phyloP scores from a whole-genome alignment of 768 basidiomycete genomes.

The Dacryopinax primogenitus region DNA sequence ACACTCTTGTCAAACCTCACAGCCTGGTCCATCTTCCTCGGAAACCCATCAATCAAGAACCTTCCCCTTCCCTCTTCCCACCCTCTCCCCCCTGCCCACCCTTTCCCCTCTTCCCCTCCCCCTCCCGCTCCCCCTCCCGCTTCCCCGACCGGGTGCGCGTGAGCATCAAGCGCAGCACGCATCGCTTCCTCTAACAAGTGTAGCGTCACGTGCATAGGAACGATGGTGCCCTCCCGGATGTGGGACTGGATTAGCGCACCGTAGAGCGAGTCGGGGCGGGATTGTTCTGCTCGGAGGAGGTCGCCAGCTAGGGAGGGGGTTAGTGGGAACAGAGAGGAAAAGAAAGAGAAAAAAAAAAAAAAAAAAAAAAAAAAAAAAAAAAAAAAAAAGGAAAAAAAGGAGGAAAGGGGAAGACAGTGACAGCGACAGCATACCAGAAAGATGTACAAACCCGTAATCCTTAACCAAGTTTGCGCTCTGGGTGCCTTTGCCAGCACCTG shows the following conservation, averaged over 20 bases:
- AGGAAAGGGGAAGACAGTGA: background rate
- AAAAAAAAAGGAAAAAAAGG: background rate
- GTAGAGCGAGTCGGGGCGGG: slow-evolving; percentile 67
- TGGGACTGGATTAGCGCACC: slow-evolving; percentile 74
- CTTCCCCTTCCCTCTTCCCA: slow-evolving; percentile 65
- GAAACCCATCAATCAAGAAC: slow-evolving; percentile 95
- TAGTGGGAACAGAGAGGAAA: background rate
- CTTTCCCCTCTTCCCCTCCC: slow-evolving; percentile 34
- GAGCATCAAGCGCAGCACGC: slow-evolving; percentile 41
- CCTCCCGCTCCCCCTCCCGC: slow-evolving; percentile 27
- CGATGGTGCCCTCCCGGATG: slow-evolving; percentile 85
- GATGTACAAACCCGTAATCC: slow-evolving; percentile 79
- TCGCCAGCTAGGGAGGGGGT: slow-evolving; percentile 62
- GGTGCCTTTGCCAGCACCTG: slow-evolving; percentile 97
- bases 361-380: background rate
- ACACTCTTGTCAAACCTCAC: slow-evolving; percentile 78
- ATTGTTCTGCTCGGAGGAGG: slow-evolving; percentile 86
- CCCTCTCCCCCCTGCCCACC: slow-evolving; percentile 31
- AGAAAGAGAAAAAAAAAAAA: background rate
- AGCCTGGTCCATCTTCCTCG: slow-evolving; percentile 97
- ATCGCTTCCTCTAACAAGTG: slow-evolving; percentile 93
- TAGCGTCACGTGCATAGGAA: slow-evolving; percentile 93
- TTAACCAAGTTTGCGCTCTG: slow-evolving; percentile 77
- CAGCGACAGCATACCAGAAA: slow-evolving; percentile 53
- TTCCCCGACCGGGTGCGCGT: slow-evolving; percentile 21